A percentile compares a stretch with the other conserved stretches of the same genome.
Evolutionary conservation across 2,329 filamentous ascomycete genomes (phyloP).

Genomic region (Penicillium hordei): DNA sequence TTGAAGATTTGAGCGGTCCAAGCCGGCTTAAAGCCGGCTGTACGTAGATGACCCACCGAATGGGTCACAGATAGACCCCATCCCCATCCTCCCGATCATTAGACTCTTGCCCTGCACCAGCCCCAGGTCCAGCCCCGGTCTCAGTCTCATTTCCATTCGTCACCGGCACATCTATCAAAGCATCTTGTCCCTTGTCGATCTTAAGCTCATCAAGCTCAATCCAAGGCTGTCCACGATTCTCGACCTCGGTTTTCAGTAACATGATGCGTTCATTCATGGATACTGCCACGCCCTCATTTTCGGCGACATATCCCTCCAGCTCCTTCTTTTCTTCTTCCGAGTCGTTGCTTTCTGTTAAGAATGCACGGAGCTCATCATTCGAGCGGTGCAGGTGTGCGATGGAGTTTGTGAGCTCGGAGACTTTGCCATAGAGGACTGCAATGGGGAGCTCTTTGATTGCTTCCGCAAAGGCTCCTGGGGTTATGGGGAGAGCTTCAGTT

Average conservation of each 20-base stretch:
- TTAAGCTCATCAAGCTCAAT: slow-evolving; percentile 32
- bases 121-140: slow-evolving; percentile 1
- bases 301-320: slow-evolving; percentile 46
- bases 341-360: slow-evolving; percentile 49
- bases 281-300: slow-evolving; percentile 58
- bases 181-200: slow-evolving; percentile 19
- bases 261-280: slow-evolving; percentile 57
- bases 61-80: slow-evolving; percentile 35
- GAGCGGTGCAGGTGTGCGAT: slow-evolving; percentile 59
- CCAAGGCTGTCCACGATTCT: slow-evolving; percentile 57
- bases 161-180: slow-evolving; percentile 24
- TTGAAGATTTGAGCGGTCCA: neutral
- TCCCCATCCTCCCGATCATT: slow-evolving; percentile 25
- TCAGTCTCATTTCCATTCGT: slow-evolving; percentile 23
- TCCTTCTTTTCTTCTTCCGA: slow-evolving; percentile 50
- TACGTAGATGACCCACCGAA: neutral
- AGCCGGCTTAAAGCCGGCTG: neutral
- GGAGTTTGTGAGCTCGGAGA: slow-evolving; percentile 60
- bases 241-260: slow-evolving; percentile 53
- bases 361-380: slow-evolving; percentile 58
- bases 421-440: slow-evolving; percentile 60
- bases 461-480: slow-evolving; percentile 51
- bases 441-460: slow-evolving; percentile 60
- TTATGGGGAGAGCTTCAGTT: slow-evolving; percentile 49
- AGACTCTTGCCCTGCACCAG: slow-evolving; percentile 5